Conservation (phyloP, 176 grass and related monocot genomes). For the Avena eriantha region DNA sequence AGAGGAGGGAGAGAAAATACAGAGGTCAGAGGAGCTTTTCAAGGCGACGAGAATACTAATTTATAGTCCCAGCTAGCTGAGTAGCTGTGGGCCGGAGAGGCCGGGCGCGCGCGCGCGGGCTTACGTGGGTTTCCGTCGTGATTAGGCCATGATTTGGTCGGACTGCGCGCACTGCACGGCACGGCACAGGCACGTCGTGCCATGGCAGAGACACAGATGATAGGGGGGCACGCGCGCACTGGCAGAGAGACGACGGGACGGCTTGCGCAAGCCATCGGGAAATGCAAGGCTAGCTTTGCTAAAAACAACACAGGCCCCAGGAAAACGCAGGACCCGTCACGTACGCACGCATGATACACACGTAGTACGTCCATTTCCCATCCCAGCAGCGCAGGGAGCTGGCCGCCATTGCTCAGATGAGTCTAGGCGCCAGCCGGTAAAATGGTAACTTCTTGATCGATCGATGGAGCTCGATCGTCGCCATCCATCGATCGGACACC, state of each 20-base stretch:
- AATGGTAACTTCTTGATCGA: slow-evolving; percentile 19
- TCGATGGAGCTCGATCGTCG: not conserved
- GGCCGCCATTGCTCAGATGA: not conserved
- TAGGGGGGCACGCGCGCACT: not conserved
- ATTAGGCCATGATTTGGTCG: slow-evolving; percentile 71
- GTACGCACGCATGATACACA: not conserved
- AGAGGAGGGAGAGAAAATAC: slow-evolving; percentile 5
- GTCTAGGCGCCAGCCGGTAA: not conserved
- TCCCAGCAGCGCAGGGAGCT: not conserved
- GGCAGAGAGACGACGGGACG: slow-evolving; percentile 12
- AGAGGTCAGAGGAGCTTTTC: slow-evolving; percentile 4
- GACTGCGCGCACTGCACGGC: slow-evolving; percentile 25
- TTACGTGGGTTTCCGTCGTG: slow-evolving; percentile 34
- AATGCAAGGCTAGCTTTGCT: slow-evolving; percentile 34
- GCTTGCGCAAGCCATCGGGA: slow-evolving; percentile 34
- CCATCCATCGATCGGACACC: not conserved
- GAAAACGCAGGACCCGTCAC: slow-evolving; percentile 9
- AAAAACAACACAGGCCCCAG: slow-evolving; percentile 34
- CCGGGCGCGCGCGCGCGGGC: not conserved
- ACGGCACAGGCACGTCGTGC: not conserved
- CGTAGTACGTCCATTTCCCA: not conserved
- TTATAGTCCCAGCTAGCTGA: not conserved
- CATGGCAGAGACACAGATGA: not conserved
- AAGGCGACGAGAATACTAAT: slow-evolving; percentile 18
- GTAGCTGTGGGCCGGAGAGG: not conserved